Conservation (phyloP, 345 rosid genomes). For the Sisymbrium irio region DNA sequence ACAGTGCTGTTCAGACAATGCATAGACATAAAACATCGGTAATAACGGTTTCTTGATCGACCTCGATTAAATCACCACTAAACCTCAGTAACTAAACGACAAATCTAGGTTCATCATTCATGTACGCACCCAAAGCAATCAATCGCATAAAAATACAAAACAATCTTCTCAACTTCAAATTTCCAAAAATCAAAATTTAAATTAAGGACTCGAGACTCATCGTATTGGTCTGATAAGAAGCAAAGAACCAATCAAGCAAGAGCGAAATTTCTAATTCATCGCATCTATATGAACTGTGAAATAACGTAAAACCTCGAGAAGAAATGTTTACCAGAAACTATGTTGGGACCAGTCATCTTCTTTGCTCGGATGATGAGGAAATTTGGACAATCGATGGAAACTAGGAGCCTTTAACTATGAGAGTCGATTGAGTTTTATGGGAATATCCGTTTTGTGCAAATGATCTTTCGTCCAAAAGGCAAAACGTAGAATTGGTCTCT, state of each 20-base stretch:
- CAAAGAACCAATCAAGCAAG: too few relatives aligned
- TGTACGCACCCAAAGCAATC: too few relatives aligned
- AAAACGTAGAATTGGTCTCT: slow-evolving; percentile 17
- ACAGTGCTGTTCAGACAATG: too few relatives aligned
- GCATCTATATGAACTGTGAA: neutral
- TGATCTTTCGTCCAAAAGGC: too few relatives aligned
- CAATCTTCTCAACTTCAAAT: too few relatives aligned
- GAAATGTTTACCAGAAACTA: slow-evolving; percentile 9
- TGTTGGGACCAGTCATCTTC: slow-evolving; percentile 24
- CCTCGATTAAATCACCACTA: neutral
- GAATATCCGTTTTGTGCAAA: neutral
- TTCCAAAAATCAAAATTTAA: too few relatives aligned
- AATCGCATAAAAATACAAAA: too few relatives aligned
- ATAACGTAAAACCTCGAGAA: neutral
- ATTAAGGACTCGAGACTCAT: too few relatives aligned
- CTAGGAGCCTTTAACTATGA: neutral
- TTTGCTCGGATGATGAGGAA: neutral
- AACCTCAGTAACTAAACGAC: too few relatives aligned
- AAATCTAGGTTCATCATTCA: too few relatives aligned
- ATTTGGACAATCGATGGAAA: neutral
- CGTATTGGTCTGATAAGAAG: too few relatives aligned
- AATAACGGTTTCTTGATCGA: neutral
- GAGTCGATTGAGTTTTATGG: neutral
- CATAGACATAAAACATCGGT: neutral
- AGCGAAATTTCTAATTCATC: too few relatives aligned